Conservation (phyloP, 768 basidiomycete species). For the Leccinum variicolor region DNA sequence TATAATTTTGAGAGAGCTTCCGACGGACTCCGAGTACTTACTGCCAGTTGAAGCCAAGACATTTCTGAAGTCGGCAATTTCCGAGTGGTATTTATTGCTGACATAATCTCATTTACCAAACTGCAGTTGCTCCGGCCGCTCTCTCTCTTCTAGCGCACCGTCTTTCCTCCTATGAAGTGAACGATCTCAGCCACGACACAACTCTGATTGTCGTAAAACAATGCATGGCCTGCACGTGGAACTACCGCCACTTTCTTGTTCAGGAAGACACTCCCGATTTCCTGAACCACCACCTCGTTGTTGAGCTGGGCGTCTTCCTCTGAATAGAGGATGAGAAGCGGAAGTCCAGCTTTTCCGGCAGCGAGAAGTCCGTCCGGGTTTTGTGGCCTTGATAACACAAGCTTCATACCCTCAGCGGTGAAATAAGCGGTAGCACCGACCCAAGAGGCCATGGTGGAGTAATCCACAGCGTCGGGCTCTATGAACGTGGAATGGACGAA, state of each 20-base stretch:
- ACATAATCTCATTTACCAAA: neutral
- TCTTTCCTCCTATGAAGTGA: neutral
- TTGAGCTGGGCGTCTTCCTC: conserved; percentile 1
- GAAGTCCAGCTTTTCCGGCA: neutral
- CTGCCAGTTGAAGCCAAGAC: no score
- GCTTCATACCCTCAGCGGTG: neutral
- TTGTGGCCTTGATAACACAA: neutral
- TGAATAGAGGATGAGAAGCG: neutral
- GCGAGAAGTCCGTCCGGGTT: neutral
- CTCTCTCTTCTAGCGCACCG: neutral
- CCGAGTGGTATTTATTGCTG: neutral
- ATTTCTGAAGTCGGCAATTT: neutral
- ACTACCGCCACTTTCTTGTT: neutral
- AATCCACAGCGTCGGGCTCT: conserved; percentile 4
- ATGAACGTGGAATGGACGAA: conserved; percentile 3
- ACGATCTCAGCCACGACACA: conserved; percentile 4
- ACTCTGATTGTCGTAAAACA: conserved; percentile 1
- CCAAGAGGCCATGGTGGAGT: conserved; percentile 5
- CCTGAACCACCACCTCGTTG: neutral
- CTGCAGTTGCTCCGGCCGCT: no score
- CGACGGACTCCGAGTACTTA: no score
- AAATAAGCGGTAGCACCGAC: neutral
- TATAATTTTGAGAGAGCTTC: no score
- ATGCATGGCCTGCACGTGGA: neutral
- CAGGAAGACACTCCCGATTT: neutral